Evolutionary conservation across 2,329 filamentous ascomycete species (phyloP).

Genomic region (Geosmithia putterillii): DNA sequence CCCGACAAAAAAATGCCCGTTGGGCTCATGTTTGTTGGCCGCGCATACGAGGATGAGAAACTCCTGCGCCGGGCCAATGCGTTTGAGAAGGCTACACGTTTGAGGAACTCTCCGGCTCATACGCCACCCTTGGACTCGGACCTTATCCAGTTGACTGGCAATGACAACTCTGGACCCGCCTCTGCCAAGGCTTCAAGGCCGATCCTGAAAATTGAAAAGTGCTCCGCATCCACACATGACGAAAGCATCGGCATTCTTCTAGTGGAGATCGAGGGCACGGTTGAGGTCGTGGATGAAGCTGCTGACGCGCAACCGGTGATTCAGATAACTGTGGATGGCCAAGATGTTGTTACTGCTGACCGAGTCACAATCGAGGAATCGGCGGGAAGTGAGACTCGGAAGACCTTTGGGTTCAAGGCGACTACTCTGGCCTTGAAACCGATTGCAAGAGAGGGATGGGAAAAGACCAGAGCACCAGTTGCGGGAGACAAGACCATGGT

Average conservation of each 20-base stretch:
- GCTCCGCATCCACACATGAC: background rate
- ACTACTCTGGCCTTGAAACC: background rate
- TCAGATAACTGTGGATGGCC: background rate
- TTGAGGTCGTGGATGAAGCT: background rate
- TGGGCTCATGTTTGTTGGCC: constrained; percentile 11
- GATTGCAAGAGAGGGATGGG: background rate
- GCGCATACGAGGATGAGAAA: constrained; percentile 12
- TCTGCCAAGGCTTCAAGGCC: background rate
- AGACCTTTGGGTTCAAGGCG: background rate
- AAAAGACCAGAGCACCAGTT: background rate
- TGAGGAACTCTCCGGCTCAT: background rate
- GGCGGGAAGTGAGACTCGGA: background rate
- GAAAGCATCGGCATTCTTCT: background rate
- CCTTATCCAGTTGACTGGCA: background rate
- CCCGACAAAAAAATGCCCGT: constrained; percentile 11
- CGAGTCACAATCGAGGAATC: background rate
- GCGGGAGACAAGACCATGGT: background rate
- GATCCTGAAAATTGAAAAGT: background rate
- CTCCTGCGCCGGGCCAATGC: constrained; percentile 11
- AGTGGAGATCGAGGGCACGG: background rate
- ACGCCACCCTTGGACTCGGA: background rate
- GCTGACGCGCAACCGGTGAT: background rate
- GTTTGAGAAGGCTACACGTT: constrained; percentile 7
- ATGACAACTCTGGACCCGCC: background rate
- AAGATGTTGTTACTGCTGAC: background rate